phyloP scores from a whole-genome alignment of 2,329 filamentous ascomycete species.

The Trichoderma cornu-damae region DNA sequence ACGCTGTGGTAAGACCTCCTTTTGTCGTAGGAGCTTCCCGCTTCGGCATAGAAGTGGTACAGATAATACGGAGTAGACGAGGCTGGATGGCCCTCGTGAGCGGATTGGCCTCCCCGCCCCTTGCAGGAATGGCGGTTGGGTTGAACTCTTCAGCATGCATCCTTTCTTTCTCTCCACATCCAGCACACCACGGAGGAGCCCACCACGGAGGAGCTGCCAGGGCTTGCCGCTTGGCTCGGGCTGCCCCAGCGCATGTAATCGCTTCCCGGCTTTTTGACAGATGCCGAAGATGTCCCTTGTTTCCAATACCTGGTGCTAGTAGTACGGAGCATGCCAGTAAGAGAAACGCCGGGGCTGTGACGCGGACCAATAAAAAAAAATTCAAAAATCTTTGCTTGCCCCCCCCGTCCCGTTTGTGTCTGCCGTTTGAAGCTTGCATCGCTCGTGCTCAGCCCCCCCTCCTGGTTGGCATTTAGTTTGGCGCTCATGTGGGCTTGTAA shows the following conservation, averaged over 20 bases:
- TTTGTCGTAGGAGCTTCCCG: constrained; percentile 9
- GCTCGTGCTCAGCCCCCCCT: too few relatives aligned
- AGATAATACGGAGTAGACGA: not conserved
- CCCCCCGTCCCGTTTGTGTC: too few relatives aligned
- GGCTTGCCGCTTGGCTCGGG: not conserved
- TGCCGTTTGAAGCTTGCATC: too few relatives aligned
- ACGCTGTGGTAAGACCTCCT: not conserved
- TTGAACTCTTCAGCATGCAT: not conserved
- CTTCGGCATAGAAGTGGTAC: constrained; percentile 11
- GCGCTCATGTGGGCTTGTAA: too few relatives aligned
- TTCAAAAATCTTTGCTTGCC: too few relatives aligned
- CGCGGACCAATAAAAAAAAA: too few relatives aligned
- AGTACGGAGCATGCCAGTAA: too few relatives aligned
- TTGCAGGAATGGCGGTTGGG: not conserved
- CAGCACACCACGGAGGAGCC: not conserved
- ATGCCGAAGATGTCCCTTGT: too few relatives aligned
- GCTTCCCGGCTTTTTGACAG: not conserved
- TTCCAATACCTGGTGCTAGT: not conserved
- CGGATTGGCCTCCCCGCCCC: not conserved
- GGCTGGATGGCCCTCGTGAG: not conserved
- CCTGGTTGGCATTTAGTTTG: too few relatives aligned
- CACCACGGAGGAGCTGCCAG: not conserved
- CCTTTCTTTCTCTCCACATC: too few relatives aligned
- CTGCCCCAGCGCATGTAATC: not conserved
- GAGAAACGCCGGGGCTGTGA: too few relatives aligned